Conservation (phyloP, 129 eudicot species). For the Ambrosia artemisiifolia region DNA sequence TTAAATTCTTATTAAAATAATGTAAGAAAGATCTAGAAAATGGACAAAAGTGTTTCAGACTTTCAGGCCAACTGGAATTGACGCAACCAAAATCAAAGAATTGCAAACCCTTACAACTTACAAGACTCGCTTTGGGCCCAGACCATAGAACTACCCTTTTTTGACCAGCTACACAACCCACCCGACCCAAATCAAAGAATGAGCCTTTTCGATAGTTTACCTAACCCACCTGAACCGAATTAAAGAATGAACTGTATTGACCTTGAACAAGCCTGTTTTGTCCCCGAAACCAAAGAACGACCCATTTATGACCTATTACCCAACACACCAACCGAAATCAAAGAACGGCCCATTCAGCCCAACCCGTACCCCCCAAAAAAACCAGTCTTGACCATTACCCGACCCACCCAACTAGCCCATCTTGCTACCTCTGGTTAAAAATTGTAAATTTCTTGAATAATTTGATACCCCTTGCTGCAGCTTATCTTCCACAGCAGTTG, state of each 20-base stretch:
- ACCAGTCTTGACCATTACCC: not conserved
- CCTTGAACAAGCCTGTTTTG: not conserved
- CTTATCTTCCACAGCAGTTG: conserved; percentile 98
- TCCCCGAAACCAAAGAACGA: not conserved
- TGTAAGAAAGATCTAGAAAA: not conserved
- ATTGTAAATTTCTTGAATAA: not conserved
- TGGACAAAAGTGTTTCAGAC: not conserved
- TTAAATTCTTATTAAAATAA: not conserved
- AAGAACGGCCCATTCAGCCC: not conserved
- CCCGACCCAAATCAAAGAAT: not conserved
- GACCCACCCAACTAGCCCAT: not conserved
- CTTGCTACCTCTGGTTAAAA: not conserved
- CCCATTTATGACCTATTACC: not conserved
- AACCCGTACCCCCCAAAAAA: not conserved
- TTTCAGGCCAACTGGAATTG: not conserved
- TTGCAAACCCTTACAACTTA: not conserved
- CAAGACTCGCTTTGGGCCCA: not conserved
- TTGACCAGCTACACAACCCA: too few species aligned
- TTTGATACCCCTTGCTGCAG: conserved; percentile 79
- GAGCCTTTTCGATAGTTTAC: not conserved
- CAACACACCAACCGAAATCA: not conserved
- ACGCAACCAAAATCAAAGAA: not conserved
- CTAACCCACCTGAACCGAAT: not conserved
- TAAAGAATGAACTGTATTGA: not conserved
- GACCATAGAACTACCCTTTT: too few species aligned